These are phyloP conservation scores for Dictyostelium intermedium DNA, from an alignment of 78 protist species.

Conservation along the genomic window DNA sequence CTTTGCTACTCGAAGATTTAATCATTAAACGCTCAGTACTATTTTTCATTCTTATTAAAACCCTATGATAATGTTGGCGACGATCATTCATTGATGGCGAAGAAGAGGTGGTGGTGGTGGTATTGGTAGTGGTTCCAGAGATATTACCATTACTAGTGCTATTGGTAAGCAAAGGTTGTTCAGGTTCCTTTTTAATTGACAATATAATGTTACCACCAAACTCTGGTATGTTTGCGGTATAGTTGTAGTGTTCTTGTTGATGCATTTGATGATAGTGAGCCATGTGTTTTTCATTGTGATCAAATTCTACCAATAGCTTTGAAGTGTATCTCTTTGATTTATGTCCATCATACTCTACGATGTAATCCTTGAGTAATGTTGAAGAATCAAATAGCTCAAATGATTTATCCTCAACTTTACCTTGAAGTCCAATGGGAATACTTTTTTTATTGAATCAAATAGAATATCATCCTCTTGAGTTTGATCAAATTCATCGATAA, in stretches of 20 bases:
- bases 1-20: background rate
- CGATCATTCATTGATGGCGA: background rate
- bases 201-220: conserved; percentile 62
- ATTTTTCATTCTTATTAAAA: conserved; percentile 27
- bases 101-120: background rate
- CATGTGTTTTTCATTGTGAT: conserved; percentile 59
- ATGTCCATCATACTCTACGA: conserved; percentile 20
- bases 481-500: background rate
- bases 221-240: background rate
- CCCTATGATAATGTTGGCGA: conserved; percentile 10
- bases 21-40: conserved; percentile 24
- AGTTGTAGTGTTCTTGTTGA: conserved; percentile 55
- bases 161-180: background rate
- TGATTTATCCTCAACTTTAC: conserved; percentile 14
- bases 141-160: background rate
- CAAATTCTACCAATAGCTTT: conserved; percentile 8
- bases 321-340: conserved; percentile 31
- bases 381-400: conserved; percentile 12
- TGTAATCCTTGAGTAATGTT: background rate
- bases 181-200: conserved; percentile 31
- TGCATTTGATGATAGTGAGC: conserved; percentile 25
- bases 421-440: conserved; percentile 40
- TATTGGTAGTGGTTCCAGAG: background rate
- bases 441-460: background rate
- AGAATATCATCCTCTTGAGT: background rate